phyloP scores from a whole-genome alignment of 2,329 filamentous ascomycete genomes.

The Ceratocystis eucalypticola region DNA sequence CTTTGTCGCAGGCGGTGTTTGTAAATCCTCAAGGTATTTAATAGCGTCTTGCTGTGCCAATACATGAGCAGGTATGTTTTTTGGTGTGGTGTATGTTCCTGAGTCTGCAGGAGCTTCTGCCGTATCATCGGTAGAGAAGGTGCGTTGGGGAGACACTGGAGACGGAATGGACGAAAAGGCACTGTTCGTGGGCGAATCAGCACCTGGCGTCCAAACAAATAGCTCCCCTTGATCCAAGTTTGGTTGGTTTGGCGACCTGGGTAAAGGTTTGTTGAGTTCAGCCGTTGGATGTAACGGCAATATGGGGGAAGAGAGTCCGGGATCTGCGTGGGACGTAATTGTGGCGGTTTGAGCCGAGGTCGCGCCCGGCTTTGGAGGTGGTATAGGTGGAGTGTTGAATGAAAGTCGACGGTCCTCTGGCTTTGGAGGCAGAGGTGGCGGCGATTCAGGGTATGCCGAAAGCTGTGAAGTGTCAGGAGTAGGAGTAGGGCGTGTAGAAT shows the following conservation, averaged over 20 bases:
- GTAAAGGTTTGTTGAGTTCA: conserved; percentile 41
- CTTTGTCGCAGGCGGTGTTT: conserved; percentile 32
- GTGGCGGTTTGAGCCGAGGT: conserved; percentile 14
- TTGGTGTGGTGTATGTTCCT: conserved; percentile 24
- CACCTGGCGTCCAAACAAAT: conserved; percentile 36
- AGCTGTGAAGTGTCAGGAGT: conserved; percentile 1
- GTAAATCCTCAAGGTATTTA: conserved; percentile 40
- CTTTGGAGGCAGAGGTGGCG: conserved; percentile 25
- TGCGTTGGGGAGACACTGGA: conserved; percentile 34
- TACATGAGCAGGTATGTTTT: conserved; percentile 31
- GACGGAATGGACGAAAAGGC: conserved; percentile 43
- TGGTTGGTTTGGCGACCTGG: conserved; percentile 37
- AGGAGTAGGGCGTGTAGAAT: conserved; percentile 1
- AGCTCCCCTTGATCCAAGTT: conserved; percentile 36
- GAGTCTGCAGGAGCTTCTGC: conserved; percentile 22
- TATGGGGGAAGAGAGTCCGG: conserved; percentile 23
- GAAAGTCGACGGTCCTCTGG: conserved; percentile 18
- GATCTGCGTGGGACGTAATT: conserved; percentile 21
- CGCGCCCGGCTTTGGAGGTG: conserved; percentile 6
- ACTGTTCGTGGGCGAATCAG: conserved; percentile 34
- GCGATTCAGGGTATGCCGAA: conserved; percentile 22
- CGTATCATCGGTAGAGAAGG: conserved; percentile 28
- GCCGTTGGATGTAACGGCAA: conserved; percentile 25
- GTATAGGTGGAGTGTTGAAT: conserved; percentile 20
- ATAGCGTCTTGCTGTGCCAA: conserved; percentile 29